phyloP scores from a whole-genome alignment of 495 filamentous ascomycete genomes.

The Xanthoparmelia taractica region DNA sequence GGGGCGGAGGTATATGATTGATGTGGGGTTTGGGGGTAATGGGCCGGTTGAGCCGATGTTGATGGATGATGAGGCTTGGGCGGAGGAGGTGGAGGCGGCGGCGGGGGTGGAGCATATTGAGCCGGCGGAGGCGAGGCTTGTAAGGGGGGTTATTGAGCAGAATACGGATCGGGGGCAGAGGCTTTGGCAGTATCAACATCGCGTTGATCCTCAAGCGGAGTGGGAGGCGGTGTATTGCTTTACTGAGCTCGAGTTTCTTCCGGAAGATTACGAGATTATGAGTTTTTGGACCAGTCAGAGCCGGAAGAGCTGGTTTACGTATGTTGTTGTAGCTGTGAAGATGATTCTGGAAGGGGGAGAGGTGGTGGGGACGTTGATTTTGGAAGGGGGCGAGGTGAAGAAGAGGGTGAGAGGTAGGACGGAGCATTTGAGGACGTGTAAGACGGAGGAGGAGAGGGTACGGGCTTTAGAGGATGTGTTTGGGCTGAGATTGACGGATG shows the following conservation, averaged over 20 bases:
- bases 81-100: too few species aligned
- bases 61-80: too few species aligned
- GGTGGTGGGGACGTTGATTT: constrained; percentile 53
- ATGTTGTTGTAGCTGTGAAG: constrained; percentile 46
- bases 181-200: constrained; percentile 58
- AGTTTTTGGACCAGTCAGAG: constrained; percentile 48
- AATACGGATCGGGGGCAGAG: constrained; percentile 39
- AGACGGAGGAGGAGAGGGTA: constrained; percentile 45
- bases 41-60: constrained; percentile 50
- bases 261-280: constrained; percentile 57
- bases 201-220: constrained; percentile 32
- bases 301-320: constrained; percentile 42
- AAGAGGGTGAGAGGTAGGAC: constrained; percentile 51
- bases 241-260: constrained; percentile 52
- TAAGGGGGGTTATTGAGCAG: constrained; percentile 39
- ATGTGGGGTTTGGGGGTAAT: constrained; percentile 65
- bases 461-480: constrained; percentile 44
- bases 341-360: constrained; percentile 43
- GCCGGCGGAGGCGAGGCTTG: constrained; percentile 43
- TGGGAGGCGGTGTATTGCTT: constrained; percentile 58
- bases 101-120: constrained; percentile 40
- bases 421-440: constrained; percentile 41
- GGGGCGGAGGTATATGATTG: constrained; percentile 48
- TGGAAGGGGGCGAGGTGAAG: constrained; percentile 50
- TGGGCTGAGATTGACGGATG: constrained; percentile 40